Base-by-base conservation (phyloP, 2,329 filamentous ascomycete genomes). In the Dendryphion nanum region DNA sequence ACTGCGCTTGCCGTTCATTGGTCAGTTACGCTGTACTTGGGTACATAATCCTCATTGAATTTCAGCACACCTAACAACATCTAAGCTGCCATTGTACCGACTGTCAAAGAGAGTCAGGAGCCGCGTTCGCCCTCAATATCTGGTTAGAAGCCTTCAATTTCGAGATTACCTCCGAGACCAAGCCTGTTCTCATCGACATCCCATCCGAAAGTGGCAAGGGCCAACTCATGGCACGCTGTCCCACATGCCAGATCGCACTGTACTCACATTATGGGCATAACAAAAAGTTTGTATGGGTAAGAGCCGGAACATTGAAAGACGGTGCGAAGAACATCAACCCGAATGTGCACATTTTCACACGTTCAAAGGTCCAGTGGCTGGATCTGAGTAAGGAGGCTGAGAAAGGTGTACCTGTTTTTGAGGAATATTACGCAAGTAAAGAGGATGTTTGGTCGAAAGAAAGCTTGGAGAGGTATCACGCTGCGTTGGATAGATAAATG, bases 11-110 rank as follows among this genome's bases (percentile, higher is more conserved):
- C 23, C 23, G 16, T 28, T 38, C 35, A 17, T 34, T n/a, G n/a
- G n/a, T n/a, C n/a, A n/a, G n/a, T n/a, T n/a, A n/a, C n/a, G n/a
- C n/a, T n/a, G n/a, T n/a, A n/a, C n/a, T n/a, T n/a, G n/a, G n/a
- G n/a, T n/a, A n/a, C n/a, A n/a, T n/a, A n/a, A n/a, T n/a, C n/a
- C n/a, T n/a, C n/a, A n/a, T n/a, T n/a, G n/a, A n/a, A n/a, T n/a
- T n/a, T n/a, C n/a, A n/a, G n/a, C n/a, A n/a, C n/a, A n/a, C n/a
- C n/a, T n/a, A n/a, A n/a, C n/a, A n/a, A n/a, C n/a, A n/a, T n/a
- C 21, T 74, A 49, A 67, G 63, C 60, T 75, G 72, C 55, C 67
- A 72, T 53, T 75, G 71, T 57, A 69, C 66, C 29, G 46, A 55
- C 37, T 75, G 72, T 55, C 69, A 74, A 48, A 68, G 63, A 37